Conservation (phyloP, 768 basidiomycete genomes). For the Tricholoma sp. region DNA sequence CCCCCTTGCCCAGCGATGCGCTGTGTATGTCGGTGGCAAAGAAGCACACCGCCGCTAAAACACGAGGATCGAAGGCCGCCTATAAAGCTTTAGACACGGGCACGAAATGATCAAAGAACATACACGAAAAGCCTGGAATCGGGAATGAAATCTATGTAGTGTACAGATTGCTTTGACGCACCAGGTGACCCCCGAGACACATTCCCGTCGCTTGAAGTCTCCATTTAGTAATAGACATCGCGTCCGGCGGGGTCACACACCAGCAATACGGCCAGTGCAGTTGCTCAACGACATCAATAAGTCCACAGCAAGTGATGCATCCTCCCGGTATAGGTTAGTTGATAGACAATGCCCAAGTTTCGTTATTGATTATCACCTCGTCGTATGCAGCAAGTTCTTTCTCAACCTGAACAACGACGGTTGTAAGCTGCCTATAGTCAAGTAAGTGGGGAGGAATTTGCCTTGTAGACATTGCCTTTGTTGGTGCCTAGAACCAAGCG, state of each 20-base stretch:
- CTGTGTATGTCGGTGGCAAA: conserved; percentile 94
- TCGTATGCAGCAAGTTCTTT: conserved; percentile 87
- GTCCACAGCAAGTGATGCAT: conserved; percentile 74
- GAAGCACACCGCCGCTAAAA: conserved; percentile 85
- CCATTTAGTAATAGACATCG: conserved; percentile 9
- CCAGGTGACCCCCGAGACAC: conserved; percentile 86
- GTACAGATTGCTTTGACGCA: conserved; percentile 27
- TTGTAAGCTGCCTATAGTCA: background rate
- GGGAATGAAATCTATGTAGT: background rate
- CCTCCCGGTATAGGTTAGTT: conserved; percentile 36
- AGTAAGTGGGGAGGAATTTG: conserved; percentile 13
- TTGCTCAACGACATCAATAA: conserved; percentile 65
- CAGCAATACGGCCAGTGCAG: conserved; percentile 90
- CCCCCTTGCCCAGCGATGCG: conserved; percentile 80
- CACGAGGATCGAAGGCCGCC: conserved; percentile 85
- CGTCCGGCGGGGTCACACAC: conserved; percentile 30
- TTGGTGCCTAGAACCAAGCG: conserved; percentile 56
- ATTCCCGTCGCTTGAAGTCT: conserved; percentile 68
- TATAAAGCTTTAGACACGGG: conserved; percentile 22
- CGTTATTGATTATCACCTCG: conserved; percentile 45
- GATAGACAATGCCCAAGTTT: background rate
- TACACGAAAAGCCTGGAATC: conserved; percentile 35
- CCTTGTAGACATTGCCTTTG: conserved; percentile 92
- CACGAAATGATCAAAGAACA: conserved; percentile 6
- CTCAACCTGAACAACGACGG: conserved; percentile 55